A percentile compares a stretch with the other conserved stretches of the same genome.
These are phyloP conservation scores for Nemania sp. DNA, from an alignment of 2,329 filamentous ascomycete genomes.

Conservation along the genomic window DNA sequence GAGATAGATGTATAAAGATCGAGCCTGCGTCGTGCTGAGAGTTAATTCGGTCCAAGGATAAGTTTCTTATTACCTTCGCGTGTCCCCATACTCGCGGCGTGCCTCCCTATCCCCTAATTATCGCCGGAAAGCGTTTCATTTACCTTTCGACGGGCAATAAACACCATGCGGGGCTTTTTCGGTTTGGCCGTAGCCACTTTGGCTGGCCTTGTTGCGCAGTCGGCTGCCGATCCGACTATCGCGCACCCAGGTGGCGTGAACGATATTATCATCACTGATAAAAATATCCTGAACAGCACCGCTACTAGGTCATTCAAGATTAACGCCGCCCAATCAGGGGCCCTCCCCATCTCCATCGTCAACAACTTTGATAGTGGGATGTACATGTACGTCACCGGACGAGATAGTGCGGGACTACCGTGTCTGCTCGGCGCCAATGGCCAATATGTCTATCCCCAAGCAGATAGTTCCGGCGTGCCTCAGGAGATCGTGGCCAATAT, in stretches of 20 bases:
- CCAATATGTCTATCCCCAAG: conserved; percentile 22
- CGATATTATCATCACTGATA: conserved; percentile 18
- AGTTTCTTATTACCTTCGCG: neutral
- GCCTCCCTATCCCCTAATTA: neutral
- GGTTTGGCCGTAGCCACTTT: conserved; percentile 22
- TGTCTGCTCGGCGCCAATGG: conserved; percentile 19
- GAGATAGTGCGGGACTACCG: conserved; percentile 9
- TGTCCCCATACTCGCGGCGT: neutral
- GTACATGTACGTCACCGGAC: conserved; percentile 22
- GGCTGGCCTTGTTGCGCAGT: conserved; percentile 15
- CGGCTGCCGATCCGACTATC: conserved; percentile 17
- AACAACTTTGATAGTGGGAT: conserved; percentile 24
- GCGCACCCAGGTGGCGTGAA: conserved; percentile 16
- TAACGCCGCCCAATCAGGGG: conserved; percentile 7
- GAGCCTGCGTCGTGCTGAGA: neutral
- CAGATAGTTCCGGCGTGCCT: conserved; percentile 10
- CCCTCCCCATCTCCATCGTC: conserved; percentile 16
- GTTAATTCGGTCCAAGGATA: neutral
- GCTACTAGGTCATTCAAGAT: neutral
- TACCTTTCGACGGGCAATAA: neutral
- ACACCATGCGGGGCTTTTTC: conserved; percentile 23
- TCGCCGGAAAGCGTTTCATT: neutral
- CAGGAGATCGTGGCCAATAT: conserved; percentile 33
- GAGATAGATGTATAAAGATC: conserved; percentile 15
- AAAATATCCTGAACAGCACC: conserved; percentile 26